Evolutionary conservation across 2,329 filamentous ascomycete genomes (phyloP).

Genomic region (Ophiostoma populinum): DNA sequence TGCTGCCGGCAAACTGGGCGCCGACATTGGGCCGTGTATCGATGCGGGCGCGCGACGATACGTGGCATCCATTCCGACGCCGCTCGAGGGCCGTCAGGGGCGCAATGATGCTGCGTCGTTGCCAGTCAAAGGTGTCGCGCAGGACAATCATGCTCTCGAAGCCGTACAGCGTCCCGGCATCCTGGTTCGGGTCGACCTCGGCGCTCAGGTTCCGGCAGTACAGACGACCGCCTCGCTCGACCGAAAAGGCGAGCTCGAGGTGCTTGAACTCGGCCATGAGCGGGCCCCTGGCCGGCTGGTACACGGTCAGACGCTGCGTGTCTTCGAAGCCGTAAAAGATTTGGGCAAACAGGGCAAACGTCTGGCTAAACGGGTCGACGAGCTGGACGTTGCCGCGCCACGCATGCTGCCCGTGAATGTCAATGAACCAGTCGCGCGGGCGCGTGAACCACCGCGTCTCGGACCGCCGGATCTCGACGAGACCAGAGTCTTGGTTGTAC

Average conservation of each 20-base stretch:
- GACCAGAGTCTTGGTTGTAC: slow-evolving; percentile 26
- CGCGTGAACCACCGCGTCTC: slow-evolving; percentile 14
- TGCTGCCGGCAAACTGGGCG: slow-evolving; percentile 13
- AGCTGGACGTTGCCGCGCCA: slow-evolving; percentile 16
- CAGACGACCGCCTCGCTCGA: slow-evolving; percentile 26
- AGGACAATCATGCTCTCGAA: slow-evolving; percentile 40
- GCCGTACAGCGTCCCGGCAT: slow-evolving; percentile 42
- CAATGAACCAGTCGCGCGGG: slow-evolving; percentile 19
- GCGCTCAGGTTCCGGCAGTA: slow-evolving; percentile 29
- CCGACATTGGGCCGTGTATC: too few species aligned
- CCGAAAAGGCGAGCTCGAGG: slow-evolving; percentile 34
- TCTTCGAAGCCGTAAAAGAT: slow-evolving; percentile 35
- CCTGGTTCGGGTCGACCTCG: slow-evolving; percentile 38
- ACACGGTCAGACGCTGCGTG: slow-evolving; percentile 24
- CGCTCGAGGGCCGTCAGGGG: slow-evolving; percentile 25
- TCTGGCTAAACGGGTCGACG: slow-evolving; percentile 28
- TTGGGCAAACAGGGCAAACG: slow-evolving; percentile 21
- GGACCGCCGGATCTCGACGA: slow-evolving; percentile 29
- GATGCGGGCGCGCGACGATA: slow-evolving; percentile 18
- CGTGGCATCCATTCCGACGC: slow-evolving; percentile 22
- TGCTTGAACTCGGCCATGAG: slow-evolving; percentile 32
- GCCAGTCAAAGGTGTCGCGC: slow-evolving; percentile 22
- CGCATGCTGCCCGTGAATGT: slow-evolving; percentile 13
- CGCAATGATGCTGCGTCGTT: slow-evolving; percentile 31
- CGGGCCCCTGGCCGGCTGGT: slow-evolving; percentile 19